These are phyloP conservation scores for Backusella psychrophila DNA, from an alignment of 192 early-diverging fungal genomes.

Conservation along the genomic window DNA sequence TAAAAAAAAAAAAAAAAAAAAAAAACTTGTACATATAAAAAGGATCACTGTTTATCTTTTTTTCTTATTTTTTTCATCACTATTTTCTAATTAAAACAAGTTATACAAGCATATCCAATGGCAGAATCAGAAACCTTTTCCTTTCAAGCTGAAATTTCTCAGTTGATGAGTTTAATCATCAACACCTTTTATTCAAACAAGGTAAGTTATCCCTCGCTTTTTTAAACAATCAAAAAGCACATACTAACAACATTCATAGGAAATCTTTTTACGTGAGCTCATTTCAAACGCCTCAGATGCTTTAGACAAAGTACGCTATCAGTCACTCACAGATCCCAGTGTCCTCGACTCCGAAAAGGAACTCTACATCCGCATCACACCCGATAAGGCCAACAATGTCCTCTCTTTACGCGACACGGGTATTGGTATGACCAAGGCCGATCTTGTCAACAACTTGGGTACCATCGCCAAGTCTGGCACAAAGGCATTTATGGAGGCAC, in stretches of 20 bases:
- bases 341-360: constrained; percentile 92
- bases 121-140: constrained; percentile 72
- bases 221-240: too few relatives aligned
- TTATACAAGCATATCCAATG: neutral
- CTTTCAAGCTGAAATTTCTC: constrained; percentile 99
- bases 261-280: constrained; percentile 96
- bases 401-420: constrained; percentile 86
- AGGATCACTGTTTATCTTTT: neutral
- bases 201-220: constrained; percentile 71
- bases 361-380: constrained; percentile 91
- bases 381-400: constrained; percentile 75
- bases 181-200: constrained; percentile 99
- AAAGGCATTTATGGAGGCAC: constrained; percentile 99
- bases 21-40: too few relatives aligned
- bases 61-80: neutral
- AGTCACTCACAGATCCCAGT: constrained; percentile 90
- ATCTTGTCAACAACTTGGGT: constrained; percentile 96
- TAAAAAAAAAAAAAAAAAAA: too few relatives aligned
- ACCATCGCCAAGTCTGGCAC: constrained; percentile 99
- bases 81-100: too few relatives aligned
- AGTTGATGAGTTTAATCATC: constrained; percentile 99
- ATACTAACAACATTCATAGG: constrained; percentile 46
- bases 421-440: constrained; percentile 95
- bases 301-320: constrained; percentile 96
- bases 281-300: constrained; percentile 80